Percentiles rank a stretch among this genome's conserved stretches.
Conservation (phyloP, 2,329 filamentous ascomycete species). For the Dothiorella sarmentorum region DNA sequence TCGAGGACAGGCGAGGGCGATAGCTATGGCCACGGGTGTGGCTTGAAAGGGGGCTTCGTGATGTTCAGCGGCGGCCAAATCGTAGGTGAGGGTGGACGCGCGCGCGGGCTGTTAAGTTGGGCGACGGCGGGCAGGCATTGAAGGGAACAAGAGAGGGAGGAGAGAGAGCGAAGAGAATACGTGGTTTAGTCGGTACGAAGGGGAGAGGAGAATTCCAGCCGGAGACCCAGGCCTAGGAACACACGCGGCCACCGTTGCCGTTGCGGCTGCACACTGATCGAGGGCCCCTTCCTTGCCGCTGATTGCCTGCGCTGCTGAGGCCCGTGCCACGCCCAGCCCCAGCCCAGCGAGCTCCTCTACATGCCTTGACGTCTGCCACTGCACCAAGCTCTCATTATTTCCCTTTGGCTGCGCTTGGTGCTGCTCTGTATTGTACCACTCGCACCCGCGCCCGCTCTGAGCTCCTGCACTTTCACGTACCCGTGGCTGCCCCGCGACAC, state of each 20-base stretch:
- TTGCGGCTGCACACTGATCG: neutral
- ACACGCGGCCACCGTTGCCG: constrained; percentile 6
- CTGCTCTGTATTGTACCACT: too few species aligned
- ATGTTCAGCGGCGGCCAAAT: neutral
- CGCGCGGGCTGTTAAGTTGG: neutral
- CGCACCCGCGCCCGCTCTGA: too few species aligned
- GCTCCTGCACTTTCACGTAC: neutral
- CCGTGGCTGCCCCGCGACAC: constrained; percentile 23
- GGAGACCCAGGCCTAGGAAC: neutral
- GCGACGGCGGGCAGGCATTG: constrained; percentile 7
- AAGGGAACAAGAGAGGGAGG: neutral
- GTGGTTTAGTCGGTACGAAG: constrained; percentile 8
- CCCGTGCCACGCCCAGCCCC: constrained; percentile 1
- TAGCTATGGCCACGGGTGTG: neutral
- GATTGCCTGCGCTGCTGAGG: too few species aligned
- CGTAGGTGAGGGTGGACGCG: neutral
- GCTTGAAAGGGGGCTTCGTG: neutral
- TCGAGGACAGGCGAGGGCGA: neutral
- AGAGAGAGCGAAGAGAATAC: constrained; percentile 4
- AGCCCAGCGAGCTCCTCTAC: neutral
- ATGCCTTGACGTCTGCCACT: neutral
- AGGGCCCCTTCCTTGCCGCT: too few species aligned
- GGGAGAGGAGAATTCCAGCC: constrained; percentile 7
- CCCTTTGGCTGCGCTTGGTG: too few species aligned
- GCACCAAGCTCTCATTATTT: too few species aligned